Base-by-base conservation (phyloP, 1,284 basidiomycete genomes). In the Fomes fomentarius region DNA sequence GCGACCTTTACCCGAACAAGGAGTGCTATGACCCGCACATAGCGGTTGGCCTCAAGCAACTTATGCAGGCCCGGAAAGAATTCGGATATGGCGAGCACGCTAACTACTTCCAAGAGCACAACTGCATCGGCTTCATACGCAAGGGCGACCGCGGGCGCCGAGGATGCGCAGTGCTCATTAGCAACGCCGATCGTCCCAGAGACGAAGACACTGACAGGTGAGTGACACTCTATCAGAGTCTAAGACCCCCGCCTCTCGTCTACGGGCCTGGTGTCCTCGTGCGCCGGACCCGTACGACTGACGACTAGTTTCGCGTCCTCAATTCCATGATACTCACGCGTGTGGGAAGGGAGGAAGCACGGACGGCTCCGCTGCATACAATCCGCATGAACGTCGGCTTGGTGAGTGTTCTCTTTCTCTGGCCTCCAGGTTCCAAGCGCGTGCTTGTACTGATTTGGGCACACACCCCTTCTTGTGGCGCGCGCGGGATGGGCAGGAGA, bases 1-100 rank as follows among this genome's bases (percentile, higher is more conserved):
- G 94, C 8, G 96, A 98, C 71, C 69, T 96, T 22, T 93, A 89
- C 63, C 85, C 84, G 0, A 87, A 89, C 62, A 62, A 74, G 35
- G 84, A 87, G 66, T 84, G 85, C 60, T 89, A 83, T 66, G 76
- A 84, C 59, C 74, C 77, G 54, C 66, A 68, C n/a, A 77, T 78
- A 8, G 76, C 85, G 4, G 66, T 63, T 30, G 78, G 78, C 40
- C 72, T 92, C 40, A 73, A 64, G 47, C 64, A 74, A 25, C 70
- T 93, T 34, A 79, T 92, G 30, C 69, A 75, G 41, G 81, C 76
- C 34, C 84, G 90, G 63, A 82, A 81, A 71, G 70, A 68, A 47
- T 87, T 79, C 64, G 89, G 88, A 3, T 83, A 89, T 62, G 90
- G 89, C 8, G 54, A 68, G 15, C 79, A 74, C 28, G 71, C 69